Conservation (phyloP, 1,139 yeast genomes). For the Arxiozyma slooffiae region DNA sequence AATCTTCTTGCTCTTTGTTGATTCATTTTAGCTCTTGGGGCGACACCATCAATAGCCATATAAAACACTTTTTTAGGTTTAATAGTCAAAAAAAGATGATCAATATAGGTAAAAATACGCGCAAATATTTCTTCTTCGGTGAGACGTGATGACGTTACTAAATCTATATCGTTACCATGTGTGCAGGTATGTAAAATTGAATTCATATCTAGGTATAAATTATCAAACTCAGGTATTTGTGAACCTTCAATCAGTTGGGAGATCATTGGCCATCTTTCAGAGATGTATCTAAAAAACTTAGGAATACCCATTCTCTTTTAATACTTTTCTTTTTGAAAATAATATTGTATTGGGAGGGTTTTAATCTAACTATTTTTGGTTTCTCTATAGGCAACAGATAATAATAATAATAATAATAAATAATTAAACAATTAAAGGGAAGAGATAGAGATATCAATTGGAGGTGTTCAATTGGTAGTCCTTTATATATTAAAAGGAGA, state of each 20-base stretch:
- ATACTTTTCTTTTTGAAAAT: too few species aligned
- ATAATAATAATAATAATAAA: too few species aligned
- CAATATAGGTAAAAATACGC: constrained; percentile 89
- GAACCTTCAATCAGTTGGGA: constrained; percentile 78
- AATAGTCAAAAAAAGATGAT: constrained; percentile 80
- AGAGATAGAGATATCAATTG: not conserved
- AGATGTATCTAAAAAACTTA: constrained; percentile 88
- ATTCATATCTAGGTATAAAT: constrained; percentile 92
- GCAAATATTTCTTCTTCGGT: constrained; percentile 89
- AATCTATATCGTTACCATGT: constrained; percentile 59
- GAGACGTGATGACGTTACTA: constrained; percentile 44
- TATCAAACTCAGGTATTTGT: constrained; percentile 90
- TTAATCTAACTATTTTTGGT: not conserved
- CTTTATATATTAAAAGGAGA: not conserved
- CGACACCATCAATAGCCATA: constrained; percentile 99
- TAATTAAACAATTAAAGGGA: not conserved
- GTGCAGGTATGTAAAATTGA: constrained; percentile 92
- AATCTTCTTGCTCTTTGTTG: constrained; percentile 97
- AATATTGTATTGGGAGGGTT: not conserved
- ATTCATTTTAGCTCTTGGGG: constrained; percentile 98
- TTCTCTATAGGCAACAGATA: not conserved
- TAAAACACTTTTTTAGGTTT: constrained; percentile 80
- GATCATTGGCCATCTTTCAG: constrained; percentile 98
- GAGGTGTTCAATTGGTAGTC: too few species aligned
- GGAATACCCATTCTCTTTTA: constrained; percentile 66